These are phyloP conservation scores for Sonneratia caseolaris DNA, from an alignment of 345 rosid species.

Conservation along the genomic window DNA sequence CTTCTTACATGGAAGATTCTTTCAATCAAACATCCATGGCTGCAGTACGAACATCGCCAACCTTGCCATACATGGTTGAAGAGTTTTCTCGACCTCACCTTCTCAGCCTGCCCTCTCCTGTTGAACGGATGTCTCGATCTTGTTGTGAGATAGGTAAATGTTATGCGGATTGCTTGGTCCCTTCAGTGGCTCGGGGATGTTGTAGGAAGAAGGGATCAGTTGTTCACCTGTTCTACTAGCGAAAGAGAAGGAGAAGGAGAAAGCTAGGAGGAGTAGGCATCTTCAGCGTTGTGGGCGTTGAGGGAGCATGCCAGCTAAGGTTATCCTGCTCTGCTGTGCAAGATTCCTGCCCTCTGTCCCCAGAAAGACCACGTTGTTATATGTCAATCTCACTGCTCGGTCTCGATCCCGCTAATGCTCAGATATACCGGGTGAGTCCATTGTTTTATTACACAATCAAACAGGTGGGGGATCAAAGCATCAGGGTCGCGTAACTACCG, in stretches of 20 bases:
- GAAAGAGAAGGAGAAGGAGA: not conserved
- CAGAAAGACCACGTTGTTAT: no score
- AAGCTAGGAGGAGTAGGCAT: not conserved
- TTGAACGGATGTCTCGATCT: slow-evolving; percentile 2
- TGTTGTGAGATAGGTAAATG: not conserved
- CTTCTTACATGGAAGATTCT: no score
- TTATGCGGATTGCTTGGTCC: not conserved
- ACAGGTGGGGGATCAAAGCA: no score
- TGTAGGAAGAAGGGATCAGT: not conserved
- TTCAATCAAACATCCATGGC: not conserved
- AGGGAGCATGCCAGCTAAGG: slow-evolving; percentile 38
- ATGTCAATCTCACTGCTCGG: no score
- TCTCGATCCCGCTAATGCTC: no score
- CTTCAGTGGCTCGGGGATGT: no score
- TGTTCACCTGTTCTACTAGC: not conserved
- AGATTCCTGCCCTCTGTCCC: slow-evolving; percentile 15
- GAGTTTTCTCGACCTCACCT: slow-evolving; percentile 1
- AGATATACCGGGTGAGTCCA: no score
- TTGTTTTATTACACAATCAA: no score
- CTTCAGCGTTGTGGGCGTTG: slow-evolving; percentile 10
- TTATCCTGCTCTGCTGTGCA: slow-evolving; percentile 14
- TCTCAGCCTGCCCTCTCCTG: no score
- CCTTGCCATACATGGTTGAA: slow-evolving; percentile 28
- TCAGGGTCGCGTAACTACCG: no score
- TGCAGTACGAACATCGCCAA: slow-evolving; percentile 11